A percentile compares a stretch with the other conserved stretches of the same genome.
These are phyloP conservation scores for Capronia americana DNA, from an alignment of 2,329 filamentous ascomycete species.

Conservation along the genomic window DNA sequence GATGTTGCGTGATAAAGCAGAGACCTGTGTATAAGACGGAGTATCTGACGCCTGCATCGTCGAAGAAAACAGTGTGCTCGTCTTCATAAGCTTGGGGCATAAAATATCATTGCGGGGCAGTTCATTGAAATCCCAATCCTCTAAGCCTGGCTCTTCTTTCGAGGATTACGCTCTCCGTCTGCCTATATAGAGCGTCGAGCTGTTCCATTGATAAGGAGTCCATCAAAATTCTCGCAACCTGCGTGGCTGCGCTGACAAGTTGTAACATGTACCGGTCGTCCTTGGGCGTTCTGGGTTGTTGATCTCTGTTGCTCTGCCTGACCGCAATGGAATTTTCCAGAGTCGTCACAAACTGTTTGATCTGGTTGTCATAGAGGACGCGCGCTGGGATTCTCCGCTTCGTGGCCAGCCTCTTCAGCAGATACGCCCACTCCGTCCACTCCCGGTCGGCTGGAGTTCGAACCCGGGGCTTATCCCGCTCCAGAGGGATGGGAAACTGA, in stretches of 20 bases:
- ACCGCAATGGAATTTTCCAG: constrained; percentile 86
- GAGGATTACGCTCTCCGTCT: constrained; percentile 79
- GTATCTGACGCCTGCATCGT: constrained; percentile 22
- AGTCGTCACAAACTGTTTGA: constrained; percentile 88
- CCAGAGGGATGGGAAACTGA: constrained; percentile 85
- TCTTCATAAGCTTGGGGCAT: constrained; percentile 3
- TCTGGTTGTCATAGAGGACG: constrained; percentile 86
- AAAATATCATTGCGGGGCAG: constrained; percentile 8
- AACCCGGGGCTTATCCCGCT: constrained; percentile 79
- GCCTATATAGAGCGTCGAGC: constrained; percentile 79
- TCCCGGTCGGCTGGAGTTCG: constrained; percentile 77
- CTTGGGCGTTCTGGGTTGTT: constrained; percentile 78
- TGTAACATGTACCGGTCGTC: constrained; percentile 89
- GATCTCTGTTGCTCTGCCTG: constrained; percentile 53
- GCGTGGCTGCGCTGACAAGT: constrained; percentile 83
- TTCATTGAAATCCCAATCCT: constrained; percentile 33
- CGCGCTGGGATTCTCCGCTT: constrained; percentile 84
- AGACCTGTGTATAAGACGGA: constrained; percentile 9
- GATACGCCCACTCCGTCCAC: constrained; percentile 91
- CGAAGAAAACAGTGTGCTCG: constrained; percentile 1
- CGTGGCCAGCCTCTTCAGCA: constrained; percentile 82
- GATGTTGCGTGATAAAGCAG: constrained; percentile 6
- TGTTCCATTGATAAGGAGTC: constrained; percentile 84
- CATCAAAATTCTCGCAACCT: constrained; percentile 86
- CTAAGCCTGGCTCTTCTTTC: constrained; percentile 57